A percentile compares a stretch with the other conserved stretches of the same genome.
Evolutionary conservation across 1,284 basidiomycete species (phyloP).

Genomic region (Volvariella volvacea): DNA sequence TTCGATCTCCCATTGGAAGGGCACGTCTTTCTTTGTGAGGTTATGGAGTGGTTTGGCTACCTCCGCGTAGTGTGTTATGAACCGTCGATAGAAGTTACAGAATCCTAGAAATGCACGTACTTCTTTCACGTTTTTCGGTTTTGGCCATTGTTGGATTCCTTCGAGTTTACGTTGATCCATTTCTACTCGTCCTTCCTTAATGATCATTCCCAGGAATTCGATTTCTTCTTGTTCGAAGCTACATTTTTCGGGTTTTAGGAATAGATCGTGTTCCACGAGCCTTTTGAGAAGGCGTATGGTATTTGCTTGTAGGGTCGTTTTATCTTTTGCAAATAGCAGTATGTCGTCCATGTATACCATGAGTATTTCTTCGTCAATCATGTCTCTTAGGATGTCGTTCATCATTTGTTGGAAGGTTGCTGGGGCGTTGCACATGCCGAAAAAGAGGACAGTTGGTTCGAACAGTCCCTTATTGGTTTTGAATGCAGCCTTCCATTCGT

Average conservation of each 20-base stretch:
- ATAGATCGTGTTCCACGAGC: conserved; percentile 15
- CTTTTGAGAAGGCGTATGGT: no score
- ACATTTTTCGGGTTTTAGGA: conserved; percentile 21
- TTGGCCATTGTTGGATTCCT: conserved; percentile 23
- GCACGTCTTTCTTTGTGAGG: conserved; percentile 11
- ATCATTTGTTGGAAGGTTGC: no score
- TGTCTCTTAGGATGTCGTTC: no score
- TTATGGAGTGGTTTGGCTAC: conserved; percentile 15
- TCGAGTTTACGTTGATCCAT: conserved; percentile 24
- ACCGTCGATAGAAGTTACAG: conserved; percentile 30
- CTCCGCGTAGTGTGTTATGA: conserved; percentile 29
- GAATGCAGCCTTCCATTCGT: conserved; percentile 32
- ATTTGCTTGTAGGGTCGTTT: no score
- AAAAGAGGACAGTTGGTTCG: conserved; percentile 31
- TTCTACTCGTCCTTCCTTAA: conserved; percentile 13
- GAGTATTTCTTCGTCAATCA: no score
- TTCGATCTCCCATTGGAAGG: conserved; percentile 14
- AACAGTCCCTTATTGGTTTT: conserved; percentile 24
- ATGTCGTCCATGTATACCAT: no score
- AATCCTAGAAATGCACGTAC: conserved; percentile 24
- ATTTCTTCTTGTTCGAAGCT: conserved; percentile 18
- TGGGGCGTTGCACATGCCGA: no score
- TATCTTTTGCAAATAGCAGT: no score
- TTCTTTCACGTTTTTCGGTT: conserved; percentile 14
- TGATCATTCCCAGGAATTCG: conserved; percentile 23